phyloP scores from a whole-genome alignment of 768 basidiomycete species.

The Rhodotorula graminis region DNA sequence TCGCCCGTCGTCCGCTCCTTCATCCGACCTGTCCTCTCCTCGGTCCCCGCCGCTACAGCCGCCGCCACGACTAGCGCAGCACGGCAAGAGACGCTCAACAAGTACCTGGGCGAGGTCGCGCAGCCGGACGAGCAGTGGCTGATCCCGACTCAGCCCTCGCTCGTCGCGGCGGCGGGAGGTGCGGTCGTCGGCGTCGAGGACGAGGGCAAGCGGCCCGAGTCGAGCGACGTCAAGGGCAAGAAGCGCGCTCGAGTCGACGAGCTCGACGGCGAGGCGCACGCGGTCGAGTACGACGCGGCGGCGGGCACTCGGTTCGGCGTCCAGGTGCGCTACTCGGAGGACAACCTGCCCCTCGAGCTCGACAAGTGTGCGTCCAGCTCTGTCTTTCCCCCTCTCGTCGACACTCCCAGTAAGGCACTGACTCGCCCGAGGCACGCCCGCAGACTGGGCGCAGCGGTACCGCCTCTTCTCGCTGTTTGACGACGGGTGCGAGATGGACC shows the following conservation, averaged over 20 bases:
- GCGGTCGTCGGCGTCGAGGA: too few species aligned
- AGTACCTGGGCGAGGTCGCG: not conserved
- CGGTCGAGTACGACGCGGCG: conserved; percentile 2
- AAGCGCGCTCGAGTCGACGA: conserved; percentile 16
- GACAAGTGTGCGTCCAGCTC: conserved; percentile 35
- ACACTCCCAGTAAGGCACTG: too few species aligned
- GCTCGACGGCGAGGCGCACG: not conserved
- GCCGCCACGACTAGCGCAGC: not conserved
- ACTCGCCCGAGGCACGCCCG: not conserved
- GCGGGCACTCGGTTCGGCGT: conserved; percentile 17
- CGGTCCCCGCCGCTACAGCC: conserved; percentile 1
- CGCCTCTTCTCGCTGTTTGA: conserved; percentile 69
- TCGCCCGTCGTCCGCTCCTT: conserved; percentile 32
- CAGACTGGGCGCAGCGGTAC: conserved; percentile 81
- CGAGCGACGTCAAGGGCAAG: conserved; percentile 29
- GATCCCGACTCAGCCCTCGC: conserved; percentile 29
- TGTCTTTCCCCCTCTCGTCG: too few species aligned
- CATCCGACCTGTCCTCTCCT: conserved; percentile 27
- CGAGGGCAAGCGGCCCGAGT: not conserved
- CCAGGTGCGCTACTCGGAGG: conserved; percentile 12
- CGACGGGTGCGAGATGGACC: conserved; percentile 77
- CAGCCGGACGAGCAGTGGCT: conserved; percentile 5
- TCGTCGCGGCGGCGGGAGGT: too few species aligned
- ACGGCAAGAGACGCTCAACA: not conserved
- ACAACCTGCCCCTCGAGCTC: conserved; percentile 24